Percentiles rank a stretch among this genome's conserved stretches.
Evolutionary conservation across 139 green algal species (phyloP).

Genomic region (Chlamydomonas sphaeroides): DNA sequence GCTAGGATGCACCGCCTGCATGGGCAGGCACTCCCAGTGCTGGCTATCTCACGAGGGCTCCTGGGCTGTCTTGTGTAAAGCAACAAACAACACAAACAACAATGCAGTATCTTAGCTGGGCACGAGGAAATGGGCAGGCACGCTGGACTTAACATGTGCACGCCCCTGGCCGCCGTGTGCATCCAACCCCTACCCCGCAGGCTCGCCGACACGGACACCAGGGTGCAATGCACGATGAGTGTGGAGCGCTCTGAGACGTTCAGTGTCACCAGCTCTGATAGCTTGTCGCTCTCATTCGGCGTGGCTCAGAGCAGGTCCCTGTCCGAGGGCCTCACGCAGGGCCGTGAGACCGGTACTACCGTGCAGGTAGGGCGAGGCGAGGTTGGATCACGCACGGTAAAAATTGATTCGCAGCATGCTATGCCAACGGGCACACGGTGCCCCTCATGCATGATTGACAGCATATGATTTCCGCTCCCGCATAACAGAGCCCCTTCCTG

Average conservation of each 20-base stretch:
- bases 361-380: not conserved
- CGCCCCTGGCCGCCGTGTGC: no score
- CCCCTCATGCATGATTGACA: not conserved
- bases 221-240: not conserved
- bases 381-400: no score
- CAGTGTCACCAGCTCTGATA: not conserved
- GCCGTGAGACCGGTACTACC: slow-evolving; percentile 1
- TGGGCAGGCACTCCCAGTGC: no score
- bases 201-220: not conserved
- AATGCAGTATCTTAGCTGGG: no score
- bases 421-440: not conserved
- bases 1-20: no score
- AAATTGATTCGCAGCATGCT: not conserved
- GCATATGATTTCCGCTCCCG: not conserved
- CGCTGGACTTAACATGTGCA: no score
- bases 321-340: slow-evolving; percentile 4
- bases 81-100: no score
- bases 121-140: no score
- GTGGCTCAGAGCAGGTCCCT: not conserved
- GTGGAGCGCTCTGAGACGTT: slow-evolving; percentile 13
- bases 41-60: no score
- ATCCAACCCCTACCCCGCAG: not conserved
- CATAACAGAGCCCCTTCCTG: no score
- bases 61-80: no score
- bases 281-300: not conserved